Evolutionary conservation across 345 rosid species (phyloP), one percentile per base, ranked within the genome.

Genomic region (Mercurialis annua): DNA sequence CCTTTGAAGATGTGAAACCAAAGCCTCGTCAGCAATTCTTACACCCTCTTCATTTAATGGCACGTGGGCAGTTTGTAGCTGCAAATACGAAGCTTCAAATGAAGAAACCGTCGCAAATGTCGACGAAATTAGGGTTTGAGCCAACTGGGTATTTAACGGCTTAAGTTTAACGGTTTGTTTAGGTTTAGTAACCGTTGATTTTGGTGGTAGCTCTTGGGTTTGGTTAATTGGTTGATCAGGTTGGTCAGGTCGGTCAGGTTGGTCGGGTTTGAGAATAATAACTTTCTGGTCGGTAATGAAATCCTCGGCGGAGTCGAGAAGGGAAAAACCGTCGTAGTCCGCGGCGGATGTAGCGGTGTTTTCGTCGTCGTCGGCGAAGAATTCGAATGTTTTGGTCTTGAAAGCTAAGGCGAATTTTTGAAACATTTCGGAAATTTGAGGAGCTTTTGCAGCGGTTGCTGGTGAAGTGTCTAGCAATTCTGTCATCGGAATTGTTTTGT

Each of bases 251-350:
- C 95, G 75, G 92, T 71, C n/a, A 11, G 84, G 82, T 10, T 48
- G 72, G 68, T 93, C 97, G 1, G 97, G 99, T 63, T 89, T 94
- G 72, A 91, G 79, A 67, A 94, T 95, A 63, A 94, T 92, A 53
- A 94, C 97, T 66, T 92, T 85, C 76, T 89, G 99, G 74, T 90
- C 95, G 75, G 92, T 71, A 79, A 94, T 91, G 84, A 91, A 86
- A 68, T 89, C 98, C 27, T 92, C 98, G 27, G 89, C 68, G 59
- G 96, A 92, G 67, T 92, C 94, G 34, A 92, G 89, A 59, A 92
- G 91, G 9, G 84, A 2, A 67, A 87, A 84, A 9, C 89, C 86
- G 4, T 81, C 85, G 23, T 65, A 80, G 43, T 72, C 75, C 62
- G 67, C 61, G 12, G 34, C 7, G 43, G 42, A 53, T 3, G 59